Conservation (phyloP, 352 stramenopile genomes). For the Phytophthora citricola region DNA sequence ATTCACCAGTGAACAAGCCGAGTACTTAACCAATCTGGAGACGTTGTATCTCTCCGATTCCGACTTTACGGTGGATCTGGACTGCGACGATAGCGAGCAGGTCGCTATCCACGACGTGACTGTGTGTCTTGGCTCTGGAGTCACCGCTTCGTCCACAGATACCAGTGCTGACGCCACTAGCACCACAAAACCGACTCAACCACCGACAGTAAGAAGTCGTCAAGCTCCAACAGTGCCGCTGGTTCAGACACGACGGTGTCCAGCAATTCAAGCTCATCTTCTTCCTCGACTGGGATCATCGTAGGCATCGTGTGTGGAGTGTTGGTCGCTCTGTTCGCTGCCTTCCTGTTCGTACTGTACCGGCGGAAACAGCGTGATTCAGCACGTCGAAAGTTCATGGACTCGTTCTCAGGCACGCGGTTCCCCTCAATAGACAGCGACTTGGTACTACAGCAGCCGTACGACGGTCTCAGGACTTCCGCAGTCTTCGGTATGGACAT, state of each 20-base stretch:
- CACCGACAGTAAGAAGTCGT: conserved; percentile 5
- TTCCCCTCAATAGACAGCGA: conserved; percentile 32
- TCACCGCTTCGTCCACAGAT: conserved; percentile 27
- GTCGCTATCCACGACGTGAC: conserved; percentile 32
- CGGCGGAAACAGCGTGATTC: conserved; percentile 17
- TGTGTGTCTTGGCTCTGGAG: conserved; percentile 30
- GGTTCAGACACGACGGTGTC: conserved; percentile 8
- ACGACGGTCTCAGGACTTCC: conserved; percentile 22
- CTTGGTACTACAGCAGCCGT: conserved; percentile 27
- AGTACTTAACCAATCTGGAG: conserved; percentile 38
- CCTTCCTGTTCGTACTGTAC: conserved; percentile 27
- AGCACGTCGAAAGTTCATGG: conserved; percentile 14
- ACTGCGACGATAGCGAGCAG: conserved; percentile 34
- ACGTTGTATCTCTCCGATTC: conserved; percentile 32
- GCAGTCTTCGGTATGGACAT: conserved; percentile 22
- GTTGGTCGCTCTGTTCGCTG: conserved; percentile 16
- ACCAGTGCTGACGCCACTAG: conserved; percentile 16
- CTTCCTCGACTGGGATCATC: conserved; percentile 26
- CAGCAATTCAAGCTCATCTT: conserved; percentile 16
- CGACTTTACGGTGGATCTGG: conserved; percentile 38
- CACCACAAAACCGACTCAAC: conserved; percentile 17
- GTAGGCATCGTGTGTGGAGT: conserved; percentile 32
- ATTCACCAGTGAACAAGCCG: conserved; percentile 45
- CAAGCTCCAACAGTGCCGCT: conserved; percentile 12
- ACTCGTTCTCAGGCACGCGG: conserved; percentile 19